Conservation (phyloP, 176 grass and related monocot genomes). For the Paspalum notatum region DNA sequence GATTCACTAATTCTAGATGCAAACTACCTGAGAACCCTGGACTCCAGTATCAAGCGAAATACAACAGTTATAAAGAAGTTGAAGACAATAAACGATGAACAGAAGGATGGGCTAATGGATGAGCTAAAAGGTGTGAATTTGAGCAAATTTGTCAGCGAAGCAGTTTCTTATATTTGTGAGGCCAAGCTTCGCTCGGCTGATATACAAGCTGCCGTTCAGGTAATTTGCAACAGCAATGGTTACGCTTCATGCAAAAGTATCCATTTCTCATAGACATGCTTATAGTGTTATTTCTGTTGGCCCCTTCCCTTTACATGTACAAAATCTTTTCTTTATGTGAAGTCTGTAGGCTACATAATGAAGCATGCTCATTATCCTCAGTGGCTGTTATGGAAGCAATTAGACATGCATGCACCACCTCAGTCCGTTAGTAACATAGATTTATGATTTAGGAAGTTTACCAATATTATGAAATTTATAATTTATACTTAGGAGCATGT, state of each 20-base stretch:
- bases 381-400: neutral
- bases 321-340: constrained; percentile 21
- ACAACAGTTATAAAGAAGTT: constrained; percentile 97
- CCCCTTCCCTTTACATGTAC: neutral
- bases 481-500: neutral
- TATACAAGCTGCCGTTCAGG: constrained; percentile 98
- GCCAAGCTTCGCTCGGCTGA: constrained; percentile 96
- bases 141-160: constrained; percentile 99
- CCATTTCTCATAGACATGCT: neutral
- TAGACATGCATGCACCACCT: neutral
- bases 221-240: constrained; percentile 41
- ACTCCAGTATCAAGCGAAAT: constrained; percentile 93
- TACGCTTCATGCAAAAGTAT: neutral
- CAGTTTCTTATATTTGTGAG: constrained; percentile 94
- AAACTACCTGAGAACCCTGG: constrained; percentile 85
- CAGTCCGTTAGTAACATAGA: neutral
- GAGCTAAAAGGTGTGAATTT: constrained; percentile 97
- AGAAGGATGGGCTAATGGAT: constrained; percentile 82
- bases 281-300: neutral
- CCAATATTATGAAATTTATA: neutral
- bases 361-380: neutral
- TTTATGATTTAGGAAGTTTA: neutral
- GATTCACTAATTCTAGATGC: constrained; percentile 73
- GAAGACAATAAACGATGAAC: constrained; percentile 94
- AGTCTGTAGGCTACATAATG: constrained; percentile 25